Evolutionary conservation across 352 stramenopile genomes (phyloP), one percentile per base, ranked within the genome.

Genomic region (Plasmopara viticola): DNA sequence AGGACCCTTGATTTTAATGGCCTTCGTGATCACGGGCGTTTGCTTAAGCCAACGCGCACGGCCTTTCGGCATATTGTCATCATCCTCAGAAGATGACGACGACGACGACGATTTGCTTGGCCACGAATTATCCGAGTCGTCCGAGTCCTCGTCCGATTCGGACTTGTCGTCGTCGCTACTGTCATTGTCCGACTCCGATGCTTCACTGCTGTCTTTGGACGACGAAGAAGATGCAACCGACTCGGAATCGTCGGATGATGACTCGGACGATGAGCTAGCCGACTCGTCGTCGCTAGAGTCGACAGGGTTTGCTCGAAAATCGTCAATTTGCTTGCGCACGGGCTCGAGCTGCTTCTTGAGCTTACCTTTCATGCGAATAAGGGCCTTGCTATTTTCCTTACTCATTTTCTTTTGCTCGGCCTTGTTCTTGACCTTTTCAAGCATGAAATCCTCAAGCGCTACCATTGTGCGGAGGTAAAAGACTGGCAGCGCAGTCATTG

Each of bases 361-460:
- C 65, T 92, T 96, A 46, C 97, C 84, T 82, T 98, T 98, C 94
- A 98, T 98, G 14, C 94, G 80, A 66, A 98, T 98, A 9, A 99
- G 79, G 39, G 93, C 90, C 64, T 97, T 95, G 52, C 78, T 95
- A 73, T 98, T 97, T 53, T 95, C 88, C 51, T 96, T 95, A 81
- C 78, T 97, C 68, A 98, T 93, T 69, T 98, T 98, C 76, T 98
- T 98, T 53, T 98, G 91, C 31, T 92, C 86, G 12, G 86, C 90
- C 78, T 98, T 98, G 78, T 98, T 96, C 66, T 96, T 97, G 29
- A 97, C 65, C 64, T 93, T 94, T 56, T 95, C 78, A 6, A 56
- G 56, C 47, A 98, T 60, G 25, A 91, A 87, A 58, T 98, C 94
- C 65, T 98, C 94, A 6, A 98, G 73, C 68, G 95, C 78, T 17